Evolutionary conservation across 345 rosid species (phyloP).

Genomic region (Gossypioides kirkii): DNA sequence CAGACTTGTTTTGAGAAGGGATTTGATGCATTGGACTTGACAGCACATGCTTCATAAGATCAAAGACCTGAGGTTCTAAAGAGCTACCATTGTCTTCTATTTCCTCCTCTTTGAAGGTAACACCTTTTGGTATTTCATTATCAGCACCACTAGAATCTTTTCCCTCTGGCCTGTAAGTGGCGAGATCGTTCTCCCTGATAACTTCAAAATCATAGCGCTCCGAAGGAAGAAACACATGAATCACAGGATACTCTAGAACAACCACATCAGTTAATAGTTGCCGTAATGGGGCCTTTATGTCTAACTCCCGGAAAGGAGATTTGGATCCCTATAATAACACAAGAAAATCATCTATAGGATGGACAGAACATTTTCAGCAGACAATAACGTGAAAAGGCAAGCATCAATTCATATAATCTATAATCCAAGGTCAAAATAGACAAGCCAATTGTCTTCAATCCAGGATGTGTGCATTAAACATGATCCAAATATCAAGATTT

Average conservation of each 20-base stretch:
- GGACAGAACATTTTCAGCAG: background rate
- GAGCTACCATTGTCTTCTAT: constrained; percentile 44
- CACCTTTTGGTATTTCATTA: constrained; percentile 32
- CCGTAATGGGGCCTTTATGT: constrained; percentile 54
- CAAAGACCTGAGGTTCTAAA: constrained; percentile 44
- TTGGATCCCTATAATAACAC: constrained; percentile 48
- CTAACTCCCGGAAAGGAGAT: constrained; percentile 60
- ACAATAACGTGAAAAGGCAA: background rate
- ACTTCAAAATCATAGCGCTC: constrained; percentile 58
- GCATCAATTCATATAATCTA: constrained; percentile 4
- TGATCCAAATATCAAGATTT: background rate
- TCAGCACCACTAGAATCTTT: constrained; percentile 26
- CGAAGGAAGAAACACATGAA: constrained; percentile 78
- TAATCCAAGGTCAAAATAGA: background rate
- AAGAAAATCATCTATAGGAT: constrained; percentile 1
- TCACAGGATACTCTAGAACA: constrained; percentile 79
- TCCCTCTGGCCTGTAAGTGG: constrained; percentile 20
- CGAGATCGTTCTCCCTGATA: constrained; percentile 27
- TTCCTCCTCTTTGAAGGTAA: constrained; percentile 61
- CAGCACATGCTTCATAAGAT: constrained; percentile 28
- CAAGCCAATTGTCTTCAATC: background rate
- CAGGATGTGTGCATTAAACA: background rate
- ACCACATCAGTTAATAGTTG: constrained; percentile 50
- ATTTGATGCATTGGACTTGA: constrained; percentile 23
- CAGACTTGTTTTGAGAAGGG: constrained; percentile 15